Evolutionary conservation across 225 moss, liverwort and hornwort genomes (phyloP), one percentile per base, ranked within the genome.

Genomic region (Thuidium tamariscinum): DNA sequence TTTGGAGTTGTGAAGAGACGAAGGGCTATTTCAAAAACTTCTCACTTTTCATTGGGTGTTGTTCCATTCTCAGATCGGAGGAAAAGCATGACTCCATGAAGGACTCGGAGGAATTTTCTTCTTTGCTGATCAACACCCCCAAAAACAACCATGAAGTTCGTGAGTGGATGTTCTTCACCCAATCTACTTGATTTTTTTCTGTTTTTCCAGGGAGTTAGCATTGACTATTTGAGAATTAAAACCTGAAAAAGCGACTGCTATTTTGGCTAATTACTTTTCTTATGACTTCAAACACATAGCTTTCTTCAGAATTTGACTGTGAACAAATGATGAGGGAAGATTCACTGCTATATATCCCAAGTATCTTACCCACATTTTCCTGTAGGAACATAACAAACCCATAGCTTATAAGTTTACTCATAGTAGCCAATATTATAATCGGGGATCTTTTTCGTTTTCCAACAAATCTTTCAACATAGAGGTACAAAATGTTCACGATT

Each of bases 81-180:
- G 89, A 82, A 67, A 83, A 71, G 74, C 75, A 39, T 21, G 80
- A 73, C 63, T 77, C 85, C 37, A 25, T n/a, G 69, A 89, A 88
- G 70, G 71, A 81, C 73, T 88, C 89, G 48, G 89, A 88, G 89
- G 92, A 92, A 51, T 89, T 66, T 84, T 63, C 84, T 77, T 67
- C 82, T 79, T 77, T 92, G 87, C 74, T 91, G 20, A 89, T 82
- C 54, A 81, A 63, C 84, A 55, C 81, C 54, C 56, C 86, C 23
- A 82, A 62, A 72, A 86, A 64, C 85, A 82, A 72, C 44, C 88
- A 72, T 81, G 84, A 92, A 77, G 63, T 77, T 67, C 57, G 95
- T 95, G 88, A 92, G 95, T 95, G 72, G 72, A 91, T 81, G 61
- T 74, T 74, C 80, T 79, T 77, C 59, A 77, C 51, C 52, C 37